Conservation (phyloP, 257 asterid species). For the Lycium barbarum region DNA sequence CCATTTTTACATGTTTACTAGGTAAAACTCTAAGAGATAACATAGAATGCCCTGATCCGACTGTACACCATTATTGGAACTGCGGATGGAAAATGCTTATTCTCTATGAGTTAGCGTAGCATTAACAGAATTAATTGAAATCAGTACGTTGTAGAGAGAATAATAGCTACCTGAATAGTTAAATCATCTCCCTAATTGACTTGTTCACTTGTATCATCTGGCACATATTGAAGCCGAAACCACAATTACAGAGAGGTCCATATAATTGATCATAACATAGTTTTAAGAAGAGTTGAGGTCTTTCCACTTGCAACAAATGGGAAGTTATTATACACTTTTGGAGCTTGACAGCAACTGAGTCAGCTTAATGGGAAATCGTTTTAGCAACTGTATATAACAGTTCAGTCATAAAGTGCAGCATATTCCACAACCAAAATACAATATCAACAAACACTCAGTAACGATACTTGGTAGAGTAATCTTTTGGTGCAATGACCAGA, state of each 20-base stretch:
- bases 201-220: background rate
- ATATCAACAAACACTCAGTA: slow-evolving; percentile 41
- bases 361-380: background rate
- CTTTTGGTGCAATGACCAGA: slow-evolving; percentile 97
- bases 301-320: slow-evolving; percentile 23
- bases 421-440: slow-evolving; percentile 8
- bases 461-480: slow-evolving; percentile 96
- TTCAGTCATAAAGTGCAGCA: background rate
- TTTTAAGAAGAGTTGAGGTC: slow-evolving; percentile 6
- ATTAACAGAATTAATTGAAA: background rate
- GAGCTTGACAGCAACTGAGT: background rate
- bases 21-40: background rate
- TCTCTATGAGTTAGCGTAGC: background rate
- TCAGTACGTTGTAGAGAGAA: background rate
- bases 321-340: background rate
- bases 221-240: slow-evolving; percentile 1
- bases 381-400: background rate
- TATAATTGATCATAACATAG: slow-evolving; percentile 12
- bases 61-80: background rate
- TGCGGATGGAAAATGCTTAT: background rate
- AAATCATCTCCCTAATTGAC: slow-evolving; percentile 13
- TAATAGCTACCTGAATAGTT: slow-evolving; percentile 14
- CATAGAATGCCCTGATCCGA: background rate
- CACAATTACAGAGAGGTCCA: background rate
- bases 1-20: background rate